phyloP scores from a whole-genome alignment of 164 flowering plant species.

The Vitis vinifera region ASM3070453v1 NC_081812.1:9266501-9267000 shows the following conservation, averaged over 20 bases:
- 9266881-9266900: background rate
- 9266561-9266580: no score
- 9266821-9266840: background rate
- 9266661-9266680: background rate
- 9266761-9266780: conserved; percentile 25
- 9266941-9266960: no score
- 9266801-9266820: background rate
- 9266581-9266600: no score
- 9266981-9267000: conserved; percentile 16
- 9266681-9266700: conserved; percentile 25
- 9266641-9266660: no score
- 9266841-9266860: background rate
- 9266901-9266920: background rate
- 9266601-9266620: no score
- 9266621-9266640: no score
- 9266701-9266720: conserved; percentile 22
- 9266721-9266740: conserved; percentile 30
- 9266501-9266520: no score
- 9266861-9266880: background rate
- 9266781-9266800: background rate
- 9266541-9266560: no score
- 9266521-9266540: no score
- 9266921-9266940: background rate
- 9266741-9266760: conserved; percentile 36
- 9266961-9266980: conserved; percentile 1